A percentile compares a stretch with the other conserved stretches of the same genome.
Conservation (phyloP, 192 early-diverging fungal species). For the Backusella luteola region DNA sequence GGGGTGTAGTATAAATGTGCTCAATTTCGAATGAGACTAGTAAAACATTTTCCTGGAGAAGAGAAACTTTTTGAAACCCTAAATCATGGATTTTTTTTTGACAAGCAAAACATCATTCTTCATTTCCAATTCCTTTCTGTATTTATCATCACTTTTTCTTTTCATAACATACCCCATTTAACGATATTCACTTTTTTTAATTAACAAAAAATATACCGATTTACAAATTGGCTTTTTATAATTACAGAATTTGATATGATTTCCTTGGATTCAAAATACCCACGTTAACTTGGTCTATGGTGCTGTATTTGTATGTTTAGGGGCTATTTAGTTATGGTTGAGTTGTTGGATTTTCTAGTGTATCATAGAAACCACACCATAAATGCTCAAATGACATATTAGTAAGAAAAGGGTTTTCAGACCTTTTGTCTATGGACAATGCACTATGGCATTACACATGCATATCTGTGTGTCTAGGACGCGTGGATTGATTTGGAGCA, state of each 20-base stretch:
- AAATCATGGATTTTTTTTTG: background rate
- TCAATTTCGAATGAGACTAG: background rate
- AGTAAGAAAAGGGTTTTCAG: conserved; percentile 8
- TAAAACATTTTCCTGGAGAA: background rate
- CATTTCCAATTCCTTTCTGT: background rate
- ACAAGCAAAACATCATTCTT: background rate
- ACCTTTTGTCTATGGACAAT: conserved; percentile 33
- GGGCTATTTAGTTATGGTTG: conserved; percentile 39
- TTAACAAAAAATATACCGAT: background rate
- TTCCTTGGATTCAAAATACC: conserved; percentile 36
- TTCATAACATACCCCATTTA: background rate
- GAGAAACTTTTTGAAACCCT: background rate
- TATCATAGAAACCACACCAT: conserved; percentile 32
- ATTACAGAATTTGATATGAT: conserved; percentile 26
- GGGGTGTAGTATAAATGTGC: background rate
- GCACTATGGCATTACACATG: conserved; percentile 18
- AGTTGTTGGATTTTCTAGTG: conserved; percentile 44
- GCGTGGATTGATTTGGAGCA: background rate
- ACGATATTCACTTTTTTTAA: background rate
- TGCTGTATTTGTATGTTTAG: conserved; percentile 37
- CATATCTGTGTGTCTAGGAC: background rate
- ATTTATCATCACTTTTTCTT: background rate
- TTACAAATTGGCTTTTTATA: background rate
- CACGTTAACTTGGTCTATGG: conserved; percentile 40
- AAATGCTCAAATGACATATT: conserved; percentile 16